Evolutionary conservation across 257 asterid genomes (phyloP).

Genomic region (Dorcoceras hygrometricum): DNA sequence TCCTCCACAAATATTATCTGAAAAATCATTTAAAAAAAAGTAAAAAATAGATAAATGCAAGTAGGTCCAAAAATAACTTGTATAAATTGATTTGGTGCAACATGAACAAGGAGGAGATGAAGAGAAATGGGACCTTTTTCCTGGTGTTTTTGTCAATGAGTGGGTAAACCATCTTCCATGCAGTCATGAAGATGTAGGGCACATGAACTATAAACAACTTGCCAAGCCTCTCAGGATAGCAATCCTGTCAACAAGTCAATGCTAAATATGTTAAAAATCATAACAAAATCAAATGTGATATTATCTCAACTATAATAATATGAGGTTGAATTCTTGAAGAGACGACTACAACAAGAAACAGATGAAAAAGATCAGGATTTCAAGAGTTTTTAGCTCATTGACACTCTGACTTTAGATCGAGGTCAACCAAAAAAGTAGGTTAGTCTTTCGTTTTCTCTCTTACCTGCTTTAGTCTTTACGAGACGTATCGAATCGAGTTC

Average conservation of each 20-base stretch:
- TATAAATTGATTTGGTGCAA: too few species aligned
- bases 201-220: constrained; percentile 62
- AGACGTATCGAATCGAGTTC: too few species aligned
- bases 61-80: too few species aligned
- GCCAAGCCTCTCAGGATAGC: constrained; percentile 92
- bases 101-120: not conserved
- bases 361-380: too few species aligned
- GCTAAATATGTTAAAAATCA: not conserved
- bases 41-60: not conserved
- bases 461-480: not conserved
- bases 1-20: constrained; percentile 77
- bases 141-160: constrained; percentile 77
- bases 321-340: too few species aligned
- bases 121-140: constrained; percentile 52
- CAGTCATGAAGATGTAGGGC: constrained; percentile 81
- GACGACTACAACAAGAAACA: too few species aligned
- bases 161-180: constrained; percentile 85
- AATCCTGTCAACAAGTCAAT: constrained; percentile 44
- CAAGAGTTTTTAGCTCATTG: too few species aligned
- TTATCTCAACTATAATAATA: too few species aligned
- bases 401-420: too few species aligned
- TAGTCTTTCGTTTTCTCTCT: not conserved
- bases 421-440: not conserved
- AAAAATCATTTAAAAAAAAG: constrained; percentile 6
- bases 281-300: too few species aligned